These are phyloP conservation scores for Ustilago tritici DNA, from an alignment of 1,284 basidiomycete genomes.

Conservation along the genomic window DNA sequence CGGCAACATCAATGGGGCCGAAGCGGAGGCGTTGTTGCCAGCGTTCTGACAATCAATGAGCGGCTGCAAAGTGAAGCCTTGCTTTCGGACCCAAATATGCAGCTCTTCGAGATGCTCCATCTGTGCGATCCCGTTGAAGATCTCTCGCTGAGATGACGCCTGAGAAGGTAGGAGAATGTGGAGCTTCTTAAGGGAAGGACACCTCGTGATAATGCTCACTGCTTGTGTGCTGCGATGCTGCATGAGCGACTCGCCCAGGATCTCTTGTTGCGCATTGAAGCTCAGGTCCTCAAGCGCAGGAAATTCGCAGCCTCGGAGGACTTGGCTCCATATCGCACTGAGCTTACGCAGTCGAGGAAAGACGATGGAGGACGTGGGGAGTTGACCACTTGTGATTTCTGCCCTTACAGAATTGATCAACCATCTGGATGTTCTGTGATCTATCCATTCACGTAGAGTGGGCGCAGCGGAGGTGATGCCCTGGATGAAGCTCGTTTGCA, in stretches of 20 bases:
- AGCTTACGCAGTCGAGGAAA: slow-evolving; percentile 7
- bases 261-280: not conserved
- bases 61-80: not conserved
- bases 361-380: not conserved
- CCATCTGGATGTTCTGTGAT: not conserved
- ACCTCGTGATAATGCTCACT: not conserved
- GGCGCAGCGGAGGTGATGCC: slow-evolving; percentile 2
- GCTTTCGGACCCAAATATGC: not conserved
- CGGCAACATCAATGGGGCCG: not conserved
- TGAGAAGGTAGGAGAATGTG: slow-evolving; percentile 1
- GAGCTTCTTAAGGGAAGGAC: slow-evolving; percentile 5
- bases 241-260: not conserved
- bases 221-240: not conserved
- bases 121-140: not conserved
- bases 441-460: slow-evolving; percentile 12
- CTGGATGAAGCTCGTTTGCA: not conserved
- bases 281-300: slow-evolving; percentile 5
- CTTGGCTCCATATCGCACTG: slow-evolving; percentile 1
- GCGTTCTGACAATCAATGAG: not conserved
- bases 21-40: not conserved
- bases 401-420: not conserved
- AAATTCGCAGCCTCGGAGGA: not conserved
- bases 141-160: not conserved
- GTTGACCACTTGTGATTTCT: not conserved
- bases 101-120: slow-evolving; percentile 12